A percentile compares a stretch with the other conserved stretches of the same genome.
phyloP scores from a whole-genome alignment of 2,329 filamentous ascomycete genomes.

The Fonsecaea monophora region DNA sequence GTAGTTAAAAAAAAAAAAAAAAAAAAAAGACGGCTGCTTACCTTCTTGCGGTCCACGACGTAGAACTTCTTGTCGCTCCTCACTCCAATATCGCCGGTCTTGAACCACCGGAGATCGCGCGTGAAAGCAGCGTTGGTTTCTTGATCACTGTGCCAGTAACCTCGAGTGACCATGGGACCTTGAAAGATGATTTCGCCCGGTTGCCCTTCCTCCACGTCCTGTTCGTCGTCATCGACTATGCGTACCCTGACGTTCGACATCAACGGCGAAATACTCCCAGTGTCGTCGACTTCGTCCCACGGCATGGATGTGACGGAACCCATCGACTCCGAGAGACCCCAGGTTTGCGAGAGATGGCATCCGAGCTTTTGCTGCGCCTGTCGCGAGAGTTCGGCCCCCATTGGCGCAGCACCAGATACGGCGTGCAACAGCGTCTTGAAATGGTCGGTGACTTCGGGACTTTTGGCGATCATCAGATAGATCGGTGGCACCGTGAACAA shows the following conservation, averaged over 20 bases:
- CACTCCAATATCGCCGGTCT: slow-evolving; percentile 84
- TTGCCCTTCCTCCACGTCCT: slow-evolving; percentile 49
- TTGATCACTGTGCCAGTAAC: slow-evolving; percentile 41
- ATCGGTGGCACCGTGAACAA: slow-evolving; percentile 69
- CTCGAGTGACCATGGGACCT: slow-evolving; percentile 57
- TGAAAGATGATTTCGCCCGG: slow-evolving; percentile 67
- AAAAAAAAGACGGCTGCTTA: background rate
- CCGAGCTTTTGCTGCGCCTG: slow-evolving; percentile 60
- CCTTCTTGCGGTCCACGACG: slow-evolving; percentile 84
- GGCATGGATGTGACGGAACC: slow-evolving; percentile 38
- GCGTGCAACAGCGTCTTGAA: slow-evolving; percentile 59
- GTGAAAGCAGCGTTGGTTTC: slow-evolving; percentile 41
- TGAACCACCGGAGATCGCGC: slow-evolving; percentile 77
- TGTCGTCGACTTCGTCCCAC: slow-evolving; percentile 35
- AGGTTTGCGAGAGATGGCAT: slow-evolving; percentile 36
- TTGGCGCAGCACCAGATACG: slow-evolving; percentile 62
- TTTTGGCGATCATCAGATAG: slow-evolving; percentile 65
- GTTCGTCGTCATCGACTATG: slow-evolving; percentile 38
- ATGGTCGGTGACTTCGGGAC: slow-evolving; percentile 62
- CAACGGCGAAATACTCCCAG: slow-evolving; percentile 32
- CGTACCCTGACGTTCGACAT: slow-evolving; percentile 35
- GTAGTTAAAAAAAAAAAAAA: background rate
- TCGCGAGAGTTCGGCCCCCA: slow-evolving; percentile 61
- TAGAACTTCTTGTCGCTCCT: slow-evolving; percentile 81
- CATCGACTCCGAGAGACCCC: slow-evolving; percentile 39